Evolutionary conservation across 2,329 filamentous ascomycete species (phyloP), one percentile per base, ranked within the genome.

Genomic region (Fusarium sp.): DNA sequence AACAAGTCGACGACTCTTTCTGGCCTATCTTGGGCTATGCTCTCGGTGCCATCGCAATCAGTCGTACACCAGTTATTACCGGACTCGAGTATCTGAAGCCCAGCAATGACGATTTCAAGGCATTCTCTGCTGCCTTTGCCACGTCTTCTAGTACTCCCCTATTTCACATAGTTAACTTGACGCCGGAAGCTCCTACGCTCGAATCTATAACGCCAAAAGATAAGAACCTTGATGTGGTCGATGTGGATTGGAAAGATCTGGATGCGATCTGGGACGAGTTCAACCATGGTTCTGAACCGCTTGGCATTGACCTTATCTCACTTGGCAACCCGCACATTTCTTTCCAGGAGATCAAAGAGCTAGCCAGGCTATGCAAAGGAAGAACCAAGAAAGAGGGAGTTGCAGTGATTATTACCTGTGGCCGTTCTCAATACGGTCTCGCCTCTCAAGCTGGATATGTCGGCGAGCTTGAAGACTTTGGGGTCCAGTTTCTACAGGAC

Each of bases 141-240:
- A 69, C 63, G 2, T 38, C 38, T n/a, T 65, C 67, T 1, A 57
- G 57, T 17, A 59, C 67, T 4, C 55, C 59, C 13, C 54, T 64
- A 51, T 68, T 65, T n/a, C 65, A 68, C 33, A 68, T 68, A 7
- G 53, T 52, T 10, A 40, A 45, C 3, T 18, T 65, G 26, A 68
- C 65, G 0, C 61, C 65, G 1, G 65, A 68, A 36, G 61, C 61
- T 15, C 31, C 39, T 7, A 55, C 53, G 1, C 36, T 65, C 2
- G 57, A 55, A 10, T 50, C 49, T 4, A 22, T 54, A 8, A 28
- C n/a, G 5, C n/a, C 20, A 2, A 15, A 52, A 3, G 52, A 9
- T 2, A n/a, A 36, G 20, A 3, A 9, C 2, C 26, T 18, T 10
- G 46, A 54, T 13, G 7, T 15, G 28, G 22, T 58, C 17, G 44